Evolutionary conservation across 495 filamentous ascomycete species (phyloP).

Genomic region (Clavariopsis aquatica): DNA sequence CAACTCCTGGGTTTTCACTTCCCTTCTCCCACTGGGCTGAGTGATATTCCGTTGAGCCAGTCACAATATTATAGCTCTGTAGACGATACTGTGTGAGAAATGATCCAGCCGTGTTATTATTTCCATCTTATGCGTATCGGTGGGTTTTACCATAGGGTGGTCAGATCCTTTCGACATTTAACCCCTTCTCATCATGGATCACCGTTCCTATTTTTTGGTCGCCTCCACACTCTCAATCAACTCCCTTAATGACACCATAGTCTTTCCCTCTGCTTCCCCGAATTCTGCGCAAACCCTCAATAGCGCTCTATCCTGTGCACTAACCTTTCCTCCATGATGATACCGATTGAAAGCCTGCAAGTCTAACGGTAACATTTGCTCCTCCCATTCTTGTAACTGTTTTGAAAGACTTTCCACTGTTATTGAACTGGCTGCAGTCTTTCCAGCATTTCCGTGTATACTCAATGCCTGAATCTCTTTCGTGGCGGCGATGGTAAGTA

Average conservation of each 20-base stretch:
- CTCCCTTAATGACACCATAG: not conserved
- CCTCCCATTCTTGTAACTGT: not conserved
- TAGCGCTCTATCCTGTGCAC: conserved; percentile 1
- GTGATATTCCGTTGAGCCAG: too few species aligned
- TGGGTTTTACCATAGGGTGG: too few species aligned
- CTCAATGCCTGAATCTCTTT: not conserved
- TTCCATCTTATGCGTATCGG: too few species aligned
- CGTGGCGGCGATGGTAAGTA: not conserved
- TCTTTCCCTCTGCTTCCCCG: not conserved
- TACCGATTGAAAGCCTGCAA: not conserved
- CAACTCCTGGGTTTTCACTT: too few species aligned
- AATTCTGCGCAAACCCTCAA: not conserved
- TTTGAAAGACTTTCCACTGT: not conserved
- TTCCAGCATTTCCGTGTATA: not conserved
- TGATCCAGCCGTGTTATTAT: too few species aligned
- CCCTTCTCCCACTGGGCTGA: too few species aligned
- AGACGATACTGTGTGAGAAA: too few species aligned
- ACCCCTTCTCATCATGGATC: too few species aligned
- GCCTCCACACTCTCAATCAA: not conserved
- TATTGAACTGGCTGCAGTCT: not conserved
- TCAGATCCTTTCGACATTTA: too few species aligned
- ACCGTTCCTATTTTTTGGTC: too few species aligned
- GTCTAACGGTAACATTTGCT: not conserved
- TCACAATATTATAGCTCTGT: too few species aligned
- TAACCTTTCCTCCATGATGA: conserved; percentile 8